phyloP scores from a whole-genome alignment of 805 yeast species.

The Sugiyamaella marilandica region DNA sequence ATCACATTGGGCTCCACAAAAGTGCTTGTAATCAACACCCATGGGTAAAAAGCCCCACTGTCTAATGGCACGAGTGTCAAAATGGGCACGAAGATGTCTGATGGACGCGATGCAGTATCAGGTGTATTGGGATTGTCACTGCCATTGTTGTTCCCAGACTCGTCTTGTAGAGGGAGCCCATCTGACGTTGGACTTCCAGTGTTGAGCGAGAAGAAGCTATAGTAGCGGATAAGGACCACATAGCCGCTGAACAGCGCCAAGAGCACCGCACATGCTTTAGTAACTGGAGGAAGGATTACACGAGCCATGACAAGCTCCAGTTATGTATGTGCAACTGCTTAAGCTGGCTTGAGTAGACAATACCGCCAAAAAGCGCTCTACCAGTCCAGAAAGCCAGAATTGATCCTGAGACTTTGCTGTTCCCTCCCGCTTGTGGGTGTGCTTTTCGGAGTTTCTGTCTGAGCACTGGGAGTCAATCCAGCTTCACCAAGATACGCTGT shows the following conservation, averaged over 20 bases:
- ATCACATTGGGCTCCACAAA: conserved; percentile 44
- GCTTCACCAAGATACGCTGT: background rate
- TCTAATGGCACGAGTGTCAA: conserved; percentile 46
- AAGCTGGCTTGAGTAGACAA: too few species aligned
- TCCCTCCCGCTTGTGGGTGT: too few species aligned
- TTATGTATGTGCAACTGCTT: too few species aligned
- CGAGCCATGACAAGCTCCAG: conserved; percentile 5
- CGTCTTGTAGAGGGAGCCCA: background rate
- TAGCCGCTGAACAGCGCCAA: conserved; percentile 24
- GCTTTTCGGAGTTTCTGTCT: background rate
- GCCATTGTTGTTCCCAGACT: background rate
- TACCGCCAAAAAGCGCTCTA: too few species aligned
- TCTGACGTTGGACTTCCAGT: background rate
- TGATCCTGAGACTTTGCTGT: too few species aligned
- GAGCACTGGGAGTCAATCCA: background rate
- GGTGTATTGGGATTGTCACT: conserved; percentile 10
- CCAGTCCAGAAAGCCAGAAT: too few species aligned
- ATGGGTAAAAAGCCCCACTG: conserved; percentile 38
- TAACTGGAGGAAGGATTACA: conserved; percentile 31
- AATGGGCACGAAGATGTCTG: conserved; percentile 45
- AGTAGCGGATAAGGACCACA: conserved; percentile 33
- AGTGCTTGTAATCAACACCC: conserved; percentile 47
- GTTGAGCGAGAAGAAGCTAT: conserved; percentile 29
- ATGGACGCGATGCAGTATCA: conserved; percentile 38
- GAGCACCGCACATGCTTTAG: conserved; percentile 26